A percentile compares a stretch with the other conserved stretches of the same genome.
Conservation (phyloP, 2,329 filamentous ascomycete species). For the Scytalidium sp. region DNA sequence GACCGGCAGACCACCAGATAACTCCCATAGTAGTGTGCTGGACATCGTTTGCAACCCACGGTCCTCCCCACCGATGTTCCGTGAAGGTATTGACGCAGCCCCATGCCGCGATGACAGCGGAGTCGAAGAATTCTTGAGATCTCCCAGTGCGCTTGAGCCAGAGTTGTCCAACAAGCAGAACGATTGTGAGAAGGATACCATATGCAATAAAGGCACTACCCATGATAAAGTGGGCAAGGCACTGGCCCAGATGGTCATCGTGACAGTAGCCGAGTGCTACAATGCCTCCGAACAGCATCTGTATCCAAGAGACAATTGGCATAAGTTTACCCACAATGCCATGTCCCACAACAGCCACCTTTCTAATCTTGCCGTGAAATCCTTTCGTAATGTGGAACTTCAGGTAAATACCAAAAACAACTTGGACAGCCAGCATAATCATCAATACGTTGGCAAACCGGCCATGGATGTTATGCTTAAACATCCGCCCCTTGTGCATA, state of each 20-base stretch:
- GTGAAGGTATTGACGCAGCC: slow-evolving; percentile 98
- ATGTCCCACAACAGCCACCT: slow-evolving; percentile 68
- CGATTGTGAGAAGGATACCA: slow-evolving; percentile 79
- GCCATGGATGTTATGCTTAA: slow-evolving; percentile 76
- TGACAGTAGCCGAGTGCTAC: slow-evolving; percentile 90
- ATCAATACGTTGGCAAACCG: slow-evolving; percentile 79
- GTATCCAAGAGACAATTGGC: slow-evolving; percentile 82
- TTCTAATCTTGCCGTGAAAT: slow-evolving; percentile 74
- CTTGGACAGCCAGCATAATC: slow-evolving; percentile 72
- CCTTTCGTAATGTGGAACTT: slow-evolving; percentile 86
- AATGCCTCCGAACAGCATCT: slow-evolving; percentile 96
- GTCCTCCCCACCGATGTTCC: slow-evolving; percentile 87
- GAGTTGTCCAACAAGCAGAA: slow-evolving; percentile 82
- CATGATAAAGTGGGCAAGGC: slow-evolving; percentile 97
- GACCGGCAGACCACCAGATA: slow-evolving; percentile 93
- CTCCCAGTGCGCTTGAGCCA: slow-evolving; percentile 81
- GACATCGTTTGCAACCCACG: slow-evolving; percentile 90
- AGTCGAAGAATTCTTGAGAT: slow-evolving; percentile 97
- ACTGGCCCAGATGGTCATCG: slow-evolving; percentile 87
- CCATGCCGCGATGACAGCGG: slow-evolving; percentile 86
- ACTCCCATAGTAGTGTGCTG: slow-evolving; percentile 99
- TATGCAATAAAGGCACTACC: slow-evolving; percentile 95
- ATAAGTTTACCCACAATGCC: slow-evolving; percentile 82
- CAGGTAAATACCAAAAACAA: slow-evolving; percentile 80
- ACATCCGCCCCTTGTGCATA: slow-evolving; percentile 83